Evolutionary conservation across 768 basidiomycete genomes (phyloP).

Genomic region (Nevesoporus exiguus): DNA sequence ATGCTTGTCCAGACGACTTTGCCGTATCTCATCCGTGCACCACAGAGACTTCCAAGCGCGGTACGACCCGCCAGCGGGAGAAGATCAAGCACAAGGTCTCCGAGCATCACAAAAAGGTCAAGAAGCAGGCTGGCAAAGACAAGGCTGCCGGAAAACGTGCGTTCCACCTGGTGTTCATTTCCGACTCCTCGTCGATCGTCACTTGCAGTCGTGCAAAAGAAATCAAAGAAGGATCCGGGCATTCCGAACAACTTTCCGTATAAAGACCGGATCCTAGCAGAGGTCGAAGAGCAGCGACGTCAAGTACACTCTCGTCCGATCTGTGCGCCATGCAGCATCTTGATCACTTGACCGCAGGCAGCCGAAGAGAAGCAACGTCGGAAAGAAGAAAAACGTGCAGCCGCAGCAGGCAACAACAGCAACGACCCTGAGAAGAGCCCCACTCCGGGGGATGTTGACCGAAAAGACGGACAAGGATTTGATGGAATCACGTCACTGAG

Average conservation of each 20-base stretch:
- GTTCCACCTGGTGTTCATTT: neutral
- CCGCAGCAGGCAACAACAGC: slow-evolving; percentile 28
- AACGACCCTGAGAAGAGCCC: slow-evolving; percentile 25
- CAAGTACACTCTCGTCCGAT: slow-evolving; percentile 39
- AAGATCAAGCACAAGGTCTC: slow-evolving; percentile 72
- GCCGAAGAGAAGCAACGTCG: slow-evolving; percentile 72
- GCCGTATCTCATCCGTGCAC: neutral
- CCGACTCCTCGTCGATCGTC: slow-evolving; percentile 1
- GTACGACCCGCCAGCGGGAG: slow-evolving; percentile 66
- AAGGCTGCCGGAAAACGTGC: slow-evolving; percentile 86
- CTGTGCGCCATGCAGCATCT: neutral
- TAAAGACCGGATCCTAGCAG: slow-evolving; percentile 92
- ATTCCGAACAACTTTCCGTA: slow-evolving; percentile 92
- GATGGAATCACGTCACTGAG: slow-evolving; percentile 38
- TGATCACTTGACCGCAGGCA: slow-evolving; percentile 41
- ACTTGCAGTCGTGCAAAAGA: slow-evolving; percentile 38
- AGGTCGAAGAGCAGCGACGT: slow-evolving; percentile 79
- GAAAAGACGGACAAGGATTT: slow-evolving; percentile 29
- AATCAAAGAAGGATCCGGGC: slow-evolving; percentile 74
- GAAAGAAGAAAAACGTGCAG: slow-evolving; percentile 62
- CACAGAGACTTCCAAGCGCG: slow-evolving; percentile 81
- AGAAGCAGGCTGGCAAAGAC: slow-evolving; percentile 67
- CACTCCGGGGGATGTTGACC: slow-evolving; percentile 30
- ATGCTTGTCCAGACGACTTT: neutral
- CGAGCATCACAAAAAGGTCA: slow-evolving; percentile 73